Evolutionary conservation across 2,329 filamentous ascomycete species (phyloP).

Genomic region (Pseudophaeomoniella oleicola): DNA sequence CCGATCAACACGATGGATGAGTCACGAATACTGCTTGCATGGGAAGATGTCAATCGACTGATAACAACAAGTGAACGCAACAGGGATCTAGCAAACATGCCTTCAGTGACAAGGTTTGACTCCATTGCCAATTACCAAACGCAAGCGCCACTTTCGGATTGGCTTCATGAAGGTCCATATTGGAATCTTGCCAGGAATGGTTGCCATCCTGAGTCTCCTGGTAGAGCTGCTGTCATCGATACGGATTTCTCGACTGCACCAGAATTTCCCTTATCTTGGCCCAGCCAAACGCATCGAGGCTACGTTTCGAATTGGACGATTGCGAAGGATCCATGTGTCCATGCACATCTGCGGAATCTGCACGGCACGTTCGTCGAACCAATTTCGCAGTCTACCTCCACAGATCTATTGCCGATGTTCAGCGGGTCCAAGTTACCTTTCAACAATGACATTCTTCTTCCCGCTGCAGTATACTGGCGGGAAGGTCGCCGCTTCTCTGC

Average conservation of each 20-base stretch:
- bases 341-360: conserved; percentile 27
- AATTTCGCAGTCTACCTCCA: conserved; percentile 27
- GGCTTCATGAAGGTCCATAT: conserved; percentile 15
- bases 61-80: conserved; percentile 17
- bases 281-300: conserved; percentile 23
- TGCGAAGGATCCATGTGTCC: conserved; percentile 29
- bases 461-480: conserved; percentile 35
- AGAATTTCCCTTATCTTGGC: background rate
- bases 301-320: conserved; percentile 33
- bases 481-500: conserved; percentile 27
- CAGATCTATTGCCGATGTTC: conserved; percentile 33
- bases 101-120: conserved; percentile 15
- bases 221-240: background rate
- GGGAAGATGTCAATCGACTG: conserved; percentile 28
- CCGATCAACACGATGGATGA: conserved; percentile 35
- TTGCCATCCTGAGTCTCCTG: conserved; percentile 12
- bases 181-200: conserved; percentile 28
- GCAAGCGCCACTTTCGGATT: background rate
- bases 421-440: conserved; percentile 33
- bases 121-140: conserved; percentile 8
- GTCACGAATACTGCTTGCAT: conserved; percentile 29
- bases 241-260: background rate
- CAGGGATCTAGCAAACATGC: conserved; percentile 13
- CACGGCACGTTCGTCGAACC: conserved; percentile 36
- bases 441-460: conserved; percentile 38